phyloP scores from a whole-genome alignment of 192 early-diverging fungal genomes.

The Coemansia sp. region DNA sequence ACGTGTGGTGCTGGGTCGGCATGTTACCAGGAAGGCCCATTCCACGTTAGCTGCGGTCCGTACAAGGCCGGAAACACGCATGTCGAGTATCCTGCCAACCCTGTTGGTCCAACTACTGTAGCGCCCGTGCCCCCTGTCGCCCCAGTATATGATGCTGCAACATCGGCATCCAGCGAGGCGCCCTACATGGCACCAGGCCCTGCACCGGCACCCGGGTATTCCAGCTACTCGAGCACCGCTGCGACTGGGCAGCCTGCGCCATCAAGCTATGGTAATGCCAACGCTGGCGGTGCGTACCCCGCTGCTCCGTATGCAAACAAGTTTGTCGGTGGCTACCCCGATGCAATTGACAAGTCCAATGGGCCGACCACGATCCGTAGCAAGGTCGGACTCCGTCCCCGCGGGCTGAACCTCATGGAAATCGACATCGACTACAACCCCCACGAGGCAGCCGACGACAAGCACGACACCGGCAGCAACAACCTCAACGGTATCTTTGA shows the following conservation, averaged over 20 bases:
- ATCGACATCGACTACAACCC: slow-evolving; percentile 34
- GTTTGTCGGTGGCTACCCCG: slow-evolving; percentile 3
- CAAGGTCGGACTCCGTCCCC: slow-evolving; percentile 7
- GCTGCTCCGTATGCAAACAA: background rate
- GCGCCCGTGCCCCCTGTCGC: background rate
- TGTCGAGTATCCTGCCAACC: slow-evolving; percentile 9
- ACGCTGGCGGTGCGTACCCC: background rate
- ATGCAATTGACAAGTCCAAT: slow-evolving; percentile 14
- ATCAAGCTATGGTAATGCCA: background rate
- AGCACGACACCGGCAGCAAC: slow-evolving; percentile 13
- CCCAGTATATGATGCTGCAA: background rate
- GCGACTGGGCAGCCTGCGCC: background rate
- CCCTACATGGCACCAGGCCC: no score
- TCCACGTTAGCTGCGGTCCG: slow-evolving; percentile 33
- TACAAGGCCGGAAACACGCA: slow-evolving; percentile 13
- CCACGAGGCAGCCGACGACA: slow-evolving; percentile 13
- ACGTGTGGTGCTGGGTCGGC: slow-evolving; percentile 17
- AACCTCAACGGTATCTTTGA: slow-evolving; percentile 21
- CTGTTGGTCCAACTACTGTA: background rate
- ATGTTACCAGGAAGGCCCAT: slow-evolving; percentile 24
- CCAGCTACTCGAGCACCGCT: slow-evolving; percentile 8
- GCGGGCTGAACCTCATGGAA: slow-evolving; percentile 26
- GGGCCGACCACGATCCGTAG: slow-evolving; percentile 14
- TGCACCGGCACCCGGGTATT: background rate
- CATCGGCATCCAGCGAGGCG: background rate